Base-by-base conservation (phyloP, 225 moss, liverwort and hornwort species). In the Ulota crispa region DNA sequence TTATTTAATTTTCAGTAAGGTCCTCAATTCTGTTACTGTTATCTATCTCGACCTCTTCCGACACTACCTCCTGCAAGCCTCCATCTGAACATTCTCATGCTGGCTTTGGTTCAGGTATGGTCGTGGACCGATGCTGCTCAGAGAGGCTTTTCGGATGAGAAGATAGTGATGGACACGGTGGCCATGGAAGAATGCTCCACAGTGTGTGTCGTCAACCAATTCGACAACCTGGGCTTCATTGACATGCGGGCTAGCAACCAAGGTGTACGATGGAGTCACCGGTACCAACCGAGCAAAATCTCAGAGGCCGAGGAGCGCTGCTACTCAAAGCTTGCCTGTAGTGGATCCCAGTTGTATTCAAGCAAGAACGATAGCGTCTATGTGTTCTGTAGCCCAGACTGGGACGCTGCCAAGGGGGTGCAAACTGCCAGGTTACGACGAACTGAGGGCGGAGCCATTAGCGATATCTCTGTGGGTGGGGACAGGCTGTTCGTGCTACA, bases 121-220 rank as follows among this genome's bases (percentile, higher is more conserved):
- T 90, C 92, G 18, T 92, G 92, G 92, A 87, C 85, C 16, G 90
- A 90, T 68, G 72, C 88, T 63, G 86, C 84, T 10, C 86, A 86
- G 63, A 84, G 91, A 67, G 88, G 86, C 11, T 83, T 52, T 4
- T 52, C 85, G 0, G 90, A 90, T 37, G 92, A 92, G n/a, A 92
- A 90, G 77, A 88, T 92, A 23, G 89, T 89, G 7, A 90, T 92
- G 90, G 92, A 92, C 79, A 88, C 92, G 28, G 90, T 92, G 42
- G 92, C 90, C 15, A 92, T 92, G 92, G 92, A 92, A 73, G 92
- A 92, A 50, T 90, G 88, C 79, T 90, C 90, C 52, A 90, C 92
- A 19, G 87, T 92, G 41, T 92, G 92, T 77, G 90, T 92, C 16
- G 92, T 92, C 18, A 92, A 92, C 72, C 90, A 92, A 70, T 90